A percentile compares a stretch with the other conserved stretches of the same genome.
Conservation (phyloP, 2,329 filamentous ascomycete species). For the Amesomyces nigricolor region DNA sequence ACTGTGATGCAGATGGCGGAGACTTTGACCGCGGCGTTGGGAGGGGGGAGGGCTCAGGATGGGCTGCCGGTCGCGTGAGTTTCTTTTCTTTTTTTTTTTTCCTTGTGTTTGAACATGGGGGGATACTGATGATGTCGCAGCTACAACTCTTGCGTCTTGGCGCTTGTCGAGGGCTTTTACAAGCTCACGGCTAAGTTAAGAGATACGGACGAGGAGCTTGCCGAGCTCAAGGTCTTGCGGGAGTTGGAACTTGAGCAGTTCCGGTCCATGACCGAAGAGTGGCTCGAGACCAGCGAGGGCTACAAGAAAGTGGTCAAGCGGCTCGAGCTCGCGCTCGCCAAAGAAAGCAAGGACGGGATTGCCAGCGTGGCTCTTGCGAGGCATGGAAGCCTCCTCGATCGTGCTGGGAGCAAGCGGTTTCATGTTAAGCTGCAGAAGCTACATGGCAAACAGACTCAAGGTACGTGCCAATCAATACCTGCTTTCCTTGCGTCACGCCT, state of each 20-base stretch:
- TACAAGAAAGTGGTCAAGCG: slow-evolving; percentile 38
- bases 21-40: slow-evolving; percentile 37
- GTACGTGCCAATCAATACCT: background rate
- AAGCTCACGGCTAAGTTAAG: slow-evolving; percentile 26
- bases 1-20: slow-evolving; percentile 42
- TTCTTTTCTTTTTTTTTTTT: background rate
- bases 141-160: slow-evolving; percentile 39
- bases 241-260: slow-evolving; percentile 34
- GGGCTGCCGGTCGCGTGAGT: slow-evolving; percentile 13
- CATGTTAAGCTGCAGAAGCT: slow-evolving; percentile 30
- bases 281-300: slow-evolving; percentile 34
- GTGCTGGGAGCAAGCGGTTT: slow-evolving; percentile 32
- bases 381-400: slow-evolving; percentile 38
- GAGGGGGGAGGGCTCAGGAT: slow-evolving; percentile 25
- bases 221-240: slow-evolving; percentile 29
- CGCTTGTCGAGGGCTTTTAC: slow-evolving; percentile 35
- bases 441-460: slow-evolving; percentile 17
- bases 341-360: slow-evolving; percentile 35
- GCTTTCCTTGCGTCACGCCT: background rate
- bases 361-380: slow-evolving; percentile 42
- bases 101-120: background rate
- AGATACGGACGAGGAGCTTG: slow-evolving; percentile 21
- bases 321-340: slow-evolving; percentile 35
- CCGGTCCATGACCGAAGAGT: slow-evolving; percentile 34
- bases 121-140: slow-evolving; percentile 16